These are phyloP conservation scores for Clonostachys solani DNA, from an alignment of 2,329 filamentous ascomycete species.

Conservation along the genomic window DNA sequence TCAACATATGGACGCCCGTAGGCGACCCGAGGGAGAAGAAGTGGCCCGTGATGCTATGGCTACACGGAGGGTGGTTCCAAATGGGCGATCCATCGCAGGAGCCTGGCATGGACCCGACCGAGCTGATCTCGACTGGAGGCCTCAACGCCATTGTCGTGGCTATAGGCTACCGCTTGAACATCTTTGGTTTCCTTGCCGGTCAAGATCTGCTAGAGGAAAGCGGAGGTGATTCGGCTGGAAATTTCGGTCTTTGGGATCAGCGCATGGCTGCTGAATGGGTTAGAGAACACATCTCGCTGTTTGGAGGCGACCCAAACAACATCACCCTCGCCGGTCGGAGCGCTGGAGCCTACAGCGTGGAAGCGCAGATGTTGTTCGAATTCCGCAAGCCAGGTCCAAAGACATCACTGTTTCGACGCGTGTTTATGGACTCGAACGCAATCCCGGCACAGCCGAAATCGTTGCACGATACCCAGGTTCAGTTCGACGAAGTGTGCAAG, in stretches of 20 bases:
- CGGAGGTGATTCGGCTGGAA: constrained; percentile 12
- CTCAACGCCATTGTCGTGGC: constrained; percentile 34
- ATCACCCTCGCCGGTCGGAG: constrained; percentile 38
- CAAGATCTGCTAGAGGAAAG: constrained; percentile 22
- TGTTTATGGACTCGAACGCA: constrained; percentile 39
- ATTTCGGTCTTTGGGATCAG: constrained; percentile 43
- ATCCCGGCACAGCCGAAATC: constrained; percentile 37
- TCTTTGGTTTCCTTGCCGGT: constrained; percentile 43
- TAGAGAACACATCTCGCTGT: constrained; percentile 35
- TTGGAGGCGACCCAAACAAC: constrained; percentile 38
- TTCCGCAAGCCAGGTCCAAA: constrained; percentile 13
- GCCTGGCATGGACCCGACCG: constrained; percentile 33
- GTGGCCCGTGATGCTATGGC: constrained; percentile 26
- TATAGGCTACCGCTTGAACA: constrained; percentile 37
- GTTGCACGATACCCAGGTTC: constrained; percentile 24
- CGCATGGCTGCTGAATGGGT: constrained; percentile 46
- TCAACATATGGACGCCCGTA: constrained; percentile 41
- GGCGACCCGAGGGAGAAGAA: constrained; percentile 7
- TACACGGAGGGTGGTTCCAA: constrained; percentile 43
- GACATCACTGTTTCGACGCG: constrained; percentile 20
- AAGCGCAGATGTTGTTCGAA: constrained; percentile 32
- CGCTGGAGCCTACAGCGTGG: constrained; percentile 36
- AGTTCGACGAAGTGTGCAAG: constrained; percentile 35
- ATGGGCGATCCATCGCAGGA: constrained; percentile 37
- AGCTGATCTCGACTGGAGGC: constrained; percentile 27